Evolutionary conservation across 306 rosid genomes (phyloP).

Genomic region (Sicyos edulis): DNA sequence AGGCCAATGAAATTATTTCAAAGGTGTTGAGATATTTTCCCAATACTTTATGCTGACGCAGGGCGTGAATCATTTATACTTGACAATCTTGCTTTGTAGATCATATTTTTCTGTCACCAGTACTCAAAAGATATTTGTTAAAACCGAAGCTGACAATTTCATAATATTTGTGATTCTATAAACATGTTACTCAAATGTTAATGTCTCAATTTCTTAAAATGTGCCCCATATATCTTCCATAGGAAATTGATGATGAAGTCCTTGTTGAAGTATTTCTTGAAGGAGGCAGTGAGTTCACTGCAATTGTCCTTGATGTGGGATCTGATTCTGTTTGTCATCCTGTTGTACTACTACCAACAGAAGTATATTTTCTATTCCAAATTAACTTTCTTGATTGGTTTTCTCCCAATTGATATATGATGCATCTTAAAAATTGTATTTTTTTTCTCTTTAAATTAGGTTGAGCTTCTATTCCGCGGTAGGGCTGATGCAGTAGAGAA

Average conservation of each 20-base stretch:
- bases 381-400: not conserved
- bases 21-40: conserved; percentile 45
- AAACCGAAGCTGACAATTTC: not conserved
- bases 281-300: conserved; percentile 95
- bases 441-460: conserved; percentile 35
- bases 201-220: conserved; percentile 19
- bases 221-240: conserved; percentile 27
- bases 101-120: not conserved
- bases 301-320: conserved; percentile 90
- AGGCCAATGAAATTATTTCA: conserved; percentile 61
- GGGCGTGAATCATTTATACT: not conserved
- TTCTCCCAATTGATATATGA: not conserved
- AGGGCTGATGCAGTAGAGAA: conserved; percentile 59
- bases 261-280: conserved; percentile 82
- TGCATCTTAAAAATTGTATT: conserved; percentile 15
- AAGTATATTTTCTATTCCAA: conserved; percentile 40
- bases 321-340: conserved; percentile 63
- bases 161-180: not conserved
- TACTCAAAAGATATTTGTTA: not conserved
- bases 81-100: not conserved
- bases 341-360: conserved; percentile 84
- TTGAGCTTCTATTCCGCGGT: conserved; percentile 64
- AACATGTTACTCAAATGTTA: not conserved
- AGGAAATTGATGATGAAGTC: conserved; percentile 85
- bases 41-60: not conserved